Base-by-base conservation (phyloP, 306 rosid genomes). In the Prunus salicina region DNA sequence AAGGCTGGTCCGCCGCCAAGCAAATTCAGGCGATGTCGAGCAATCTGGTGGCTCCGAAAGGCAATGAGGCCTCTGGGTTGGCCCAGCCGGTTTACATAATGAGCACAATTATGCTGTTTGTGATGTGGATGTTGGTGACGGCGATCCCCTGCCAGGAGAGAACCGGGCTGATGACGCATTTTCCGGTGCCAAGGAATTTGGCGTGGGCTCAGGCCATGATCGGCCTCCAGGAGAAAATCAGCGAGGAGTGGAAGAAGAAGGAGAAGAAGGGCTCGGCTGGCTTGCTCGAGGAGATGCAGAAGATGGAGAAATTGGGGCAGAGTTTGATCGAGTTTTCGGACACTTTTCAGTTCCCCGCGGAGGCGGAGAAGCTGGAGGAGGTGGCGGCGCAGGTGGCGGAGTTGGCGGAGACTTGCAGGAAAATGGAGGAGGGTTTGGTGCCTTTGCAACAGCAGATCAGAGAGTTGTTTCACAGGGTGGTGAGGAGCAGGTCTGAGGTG, bases 191-290 rank as follows among this genome's bases (percentile, higher is more conserved):
- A 2, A 74, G 88, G 84, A 91, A 91, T 49, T 9, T 89, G 74
- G 58, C 25, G 0, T 96, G 99, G 99, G 97, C 97, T 0, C 98
- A 92, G 50, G 76, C 98, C 8, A 78, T 96, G 89, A 70, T 85
- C 1, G 82, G 82, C 2, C 55, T 96, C 67, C 99, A 96, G 53
- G 99, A 96, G 78, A 96, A 89, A 85, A 89, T 96, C 12, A 82
- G 87, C 0, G 98, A 92, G 81, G 99, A 92, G 65, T 92, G 99
- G 99, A 96, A 89, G 87, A 92, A 89, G 88, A 96, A 91, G 58
- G 99, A 96, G 89, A 96, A 96, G 93, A 93, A 84, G 52, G 92
- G 96, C 0, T 41, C 80, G 0, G 86, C 87, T 8, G 99, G 98
- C 10, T 18, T 92, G 22, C 41, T 96, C 60, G 97, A 89, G 16